Evolutionary conservation across 768 basidiomycete species (phyloP).

Genomic region (Tylopilus felleus): DNA sequence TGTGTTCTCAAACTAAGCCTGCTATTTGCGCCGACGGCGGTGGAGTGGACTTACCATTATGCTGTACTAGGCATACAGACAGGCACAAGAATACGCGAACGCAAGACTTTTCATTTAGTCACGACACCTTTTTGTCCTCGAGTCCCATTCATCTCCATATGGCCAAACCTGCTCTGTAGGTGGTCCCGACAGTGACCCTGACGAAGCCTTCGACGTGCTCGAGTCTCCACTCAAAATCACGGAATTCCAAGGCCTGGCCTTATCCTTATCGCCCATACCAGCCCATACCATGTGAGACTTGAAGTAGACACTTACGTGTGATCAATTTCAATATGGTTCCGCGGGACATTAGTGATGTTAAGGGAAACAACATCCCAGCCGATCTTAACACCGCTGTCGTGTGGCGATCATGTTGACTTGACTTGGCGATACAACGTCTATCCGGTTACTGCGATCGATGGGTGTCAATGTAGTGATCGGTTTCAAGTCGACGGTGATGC

Average conservation of each 20-base stretch:
- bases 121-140: conserved; percentile 2
- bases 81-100: conserved; percentile 2
- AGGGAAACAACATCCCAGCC: neutral
- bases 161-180: neutral
- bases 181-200: neutral
- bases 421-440: too few relatives aligned
- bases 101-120: neutral
- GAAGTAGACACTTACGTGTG: neutral
- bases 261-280: too few relatives aligned
- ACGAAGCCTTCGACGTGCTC: neutral
- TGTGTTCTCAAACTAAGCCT: neutral
- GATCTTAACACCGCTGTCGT: neutral
- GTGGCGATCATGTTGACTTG: too few relatives aligned
- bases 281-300: too few relatives aligned
- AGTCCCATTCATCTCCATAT: conserved; percentile 3
- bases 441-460: neutral
- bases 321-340: neutral
- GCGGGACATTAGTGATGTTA: neutral
- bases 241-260: neutral
- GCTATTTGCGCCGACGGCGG: conserved; percentile 3
- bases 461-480: conserved; percentile 1
- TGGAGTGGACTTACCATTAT: neutral
- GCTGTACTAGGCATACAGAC: neutral
- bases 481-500: conserved; percentile 4
- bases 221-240: neutral